Evolutionary conservation across 2,329 filamentous ascomycete species (phyloP).

Genomic region (Cordyceps tenuipes): DNA sequence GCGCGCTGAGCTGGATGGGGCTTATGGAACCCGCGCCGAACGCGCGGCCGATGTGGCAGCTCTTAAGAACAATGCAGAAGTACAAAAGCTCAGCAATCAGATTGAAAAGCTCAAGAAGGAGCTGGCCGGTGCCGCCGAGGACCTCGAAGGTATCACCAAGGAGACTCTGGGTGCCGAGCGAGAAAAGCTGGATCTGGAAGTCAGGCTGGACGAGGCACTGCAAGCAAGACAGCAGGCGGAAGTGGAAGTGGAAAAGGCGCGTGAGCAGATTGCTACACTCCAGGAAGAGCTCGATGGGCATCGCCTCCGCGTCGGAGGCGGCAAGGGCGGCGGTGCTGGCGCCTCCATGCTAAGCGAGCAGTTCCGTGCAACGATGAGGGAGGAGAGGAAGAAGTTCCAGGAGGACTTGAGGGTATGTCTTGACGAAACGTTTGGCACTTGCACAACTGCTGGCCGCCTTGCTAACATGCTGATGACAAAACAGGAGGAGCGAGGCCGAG

Average conservation of each 20-base stretch:
- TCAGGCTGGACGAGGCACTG: constrained; percentile 32
- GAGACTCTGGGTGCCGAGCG: constrained; percentile 43
- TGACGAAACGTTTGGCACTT: neutral
- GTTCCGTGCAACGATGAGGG: constrained; percentile 47
- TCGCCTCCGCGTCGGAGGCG: constrained; percentile 34
- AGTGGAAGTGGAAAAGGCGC: constrained; percentile 29
- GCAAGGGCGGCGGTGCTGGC: constrained; percentile 31
- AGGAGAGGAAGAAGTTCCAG: constrained; percentile 49
- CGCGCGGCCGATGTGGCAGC: constrained; percentile 50
- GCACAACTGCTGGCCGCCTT: neutral
- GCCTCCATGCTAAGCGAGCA: constrained; percentile 48
- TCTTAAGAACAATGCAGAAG: constrained; percentile 39
- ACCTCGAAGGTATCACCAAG: constrained; percentile 45
- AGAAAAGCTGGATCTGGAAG: constrained; percentile 40
- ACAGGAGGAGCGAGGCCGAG: constrained; percentile 41
- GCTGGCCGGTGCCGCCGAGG: constrained; percentile 40
- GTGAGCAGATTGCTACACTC: constrained; percentile 31
- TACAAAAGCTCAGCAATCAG: constrained; percentile 37
- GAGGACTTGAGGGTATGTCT: constrained; percentile 42
- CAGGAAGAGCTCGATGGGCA: constrained; percentile 45
- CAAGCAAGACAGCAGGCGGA: constrained; percentile 33
- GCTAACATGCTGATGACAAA: constrained; percentile 21
- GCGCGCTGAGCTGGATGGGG: constrained; percentile 53
- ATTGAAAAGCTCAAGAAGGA: constrained; percentile 43
- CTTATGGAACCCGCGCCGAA: constrained; percentile 51